Percentiles rank a stretch among this genome's conserved stretches.
Evolutionary conservation across 371 early-diverging fungal genomes (phyloP).

Genomic region (Lichtheimia corymbifera): DNA sequence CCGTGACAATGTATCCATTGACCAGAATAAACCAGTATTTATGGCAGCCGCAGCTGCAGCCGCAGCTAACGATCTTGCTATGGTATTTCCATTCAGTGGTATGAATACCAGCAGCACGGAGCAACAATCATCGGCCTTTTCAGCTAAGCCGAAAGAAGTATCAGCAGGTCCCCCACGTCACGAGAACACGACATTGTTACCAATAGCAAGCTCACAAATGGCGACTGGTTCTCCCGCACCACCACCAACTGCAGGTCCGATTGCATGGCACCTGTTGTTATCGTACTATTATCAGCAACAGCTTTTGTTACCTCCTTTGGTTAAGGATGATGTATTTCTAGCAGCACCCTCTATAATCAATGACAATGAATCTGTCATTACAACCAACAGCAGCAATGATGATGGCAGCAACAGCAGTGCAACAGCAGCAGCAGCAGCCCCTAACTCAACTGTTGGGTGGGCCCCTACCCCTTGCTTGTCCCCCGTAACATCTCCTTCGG

Average conservation of each 20-base stretch:
- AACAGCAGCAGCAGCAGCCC: conserved; percentile 3
- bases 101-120: no score
- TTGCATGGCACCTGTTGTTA: conserved; percentile 14
- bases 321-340: conserved; percentile 26
- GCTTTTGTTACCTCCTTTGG: conserved; percentile 12
- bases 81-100: no score
- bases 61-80: no score
- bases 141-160: conserved; percentile 22
- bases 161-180: conserved; percentile 35
- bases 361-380: conserved; percentile 19
- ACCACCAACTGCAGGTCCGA: conserved; percentile 7
- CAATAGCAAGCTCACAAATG: conserved; percentile 20
- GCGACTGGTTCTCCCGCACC: conserved; percentile 6
- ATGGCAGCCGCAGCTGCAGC: no score
- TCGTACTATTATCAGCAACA: conserved; percentile 19
- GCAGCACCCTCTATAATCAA: conserved; percentile 8
- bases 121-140: background rate
- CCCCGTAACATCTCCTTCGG: conserved; percentile 43
- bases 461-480: conserved; percentile 39
- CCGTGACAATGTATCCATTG: background rate
- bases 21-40: no score
- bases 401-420: background rate
- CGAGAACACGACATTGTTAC: conserved; percentile 18
- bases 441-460: conserved; percentile 6
- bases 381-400: conserved; percentile 9